Conservation (phyloP, 257 asterid genomes). For the Coffea canephora region DNA sequence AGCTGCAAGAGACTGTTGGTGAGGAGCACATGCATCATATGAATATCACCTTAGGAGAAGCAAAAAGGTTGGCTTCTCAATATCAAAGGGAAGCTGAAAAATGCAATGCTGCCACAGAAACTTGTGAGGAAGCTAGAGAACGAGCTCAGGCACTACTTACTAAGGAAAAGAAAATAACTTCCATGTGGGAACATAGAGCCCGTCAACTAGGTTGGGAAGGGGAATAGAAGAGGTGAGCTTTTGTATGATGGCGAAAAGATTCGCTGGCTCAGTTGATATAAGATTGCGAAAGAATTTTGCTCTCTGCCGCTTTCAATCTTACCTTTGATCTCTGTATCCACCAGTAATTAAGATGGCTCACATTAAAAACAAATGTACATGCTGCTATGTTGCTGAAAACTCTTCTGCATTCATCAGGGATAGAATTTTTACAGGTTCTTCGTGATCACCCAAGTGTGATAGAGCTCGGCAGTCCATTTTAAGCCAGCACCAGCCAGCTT, state of each 20-base stretch:
- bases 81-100: conserved; percentile 87
- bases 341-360: not conserved
- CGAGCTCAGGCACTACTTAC: conserved; percentile 60
- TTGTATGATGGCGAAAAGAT: not conserved
- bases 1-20: conserved; percentile 65
- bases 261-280: not conserved
- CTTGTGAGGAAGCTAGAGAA: conserved; percentile 90
- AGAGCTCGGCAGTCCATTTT: not conserved
- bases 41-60: conserved; percentile 81
- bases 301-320: not conserved
- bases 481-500: not conserved
- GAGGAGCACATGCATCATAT: conserved; percentile 70
- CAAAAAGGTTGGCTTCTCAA: conserved; percentile 76
- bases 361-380: not conserved
- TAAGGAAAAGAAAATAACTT: conserved; percentile 70
- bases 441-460: not conserved
- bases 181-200: conserved; percentile 82
- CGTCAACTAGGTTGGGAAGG: conserved; percentile 85
- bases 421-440: not conserved
- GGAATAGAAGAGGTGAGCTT: conserved; percentile 22
- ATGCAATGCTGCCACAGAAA: conserved; percentile 86
- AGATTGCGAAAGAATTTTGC: not conserved
- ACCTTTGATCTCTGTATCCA: not conserved
- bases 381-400: not conserved
- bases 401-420: not conserved